Evolutionary conservation across 495 filamentous ascomycete genomes (phyloP).

Genomic region (Hyphodiscus hymeniophilus): DNA sequence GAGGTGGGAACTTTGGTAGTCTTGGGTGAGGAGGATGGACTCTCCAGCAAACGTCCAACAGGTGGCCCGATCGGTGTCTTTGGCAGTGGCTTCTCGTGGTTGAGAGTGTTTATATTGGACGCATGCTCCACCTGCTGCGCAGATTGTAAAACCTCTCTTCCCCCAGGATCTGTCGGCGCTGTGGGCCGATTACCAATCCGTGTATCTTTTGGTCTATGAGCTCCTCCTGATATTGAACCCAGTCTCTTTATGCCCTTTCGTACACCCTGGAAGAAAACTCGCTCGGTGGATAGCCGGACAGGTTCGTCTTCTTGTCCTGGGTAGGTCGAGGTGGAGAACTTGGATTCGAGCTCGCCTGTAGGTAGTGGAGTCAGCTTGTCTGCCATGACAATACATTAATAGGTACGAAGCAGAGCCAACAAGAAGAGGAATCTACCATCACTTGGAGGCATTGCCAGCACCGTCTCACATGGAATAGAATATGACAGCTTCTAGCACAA

Average conservation of each 20-base stretch:
- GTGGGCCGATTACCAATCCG: slow-evolving; percentile 7
- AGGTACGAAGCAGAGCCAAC: not conserved
- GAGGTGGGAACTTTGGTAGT: slow-evolving; percentile 13
- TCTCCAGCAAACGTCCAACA: slow-evolving; percentile 7
- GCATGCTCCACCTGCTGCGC: slow-evolving; percentile 31
- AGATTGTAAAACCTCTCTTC: not conserved
- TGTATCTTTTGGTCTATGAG: slow-evolving; percentile 20
- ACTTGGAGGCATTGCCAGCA: slow-evolving; percentile 7
- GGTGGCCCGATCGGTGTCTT: slow-evolving; percentile 25
- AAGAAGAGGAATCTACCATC: slow-evolving; percentile 1
- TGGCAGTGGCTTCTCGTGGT: slow-evolving; percentile 43
- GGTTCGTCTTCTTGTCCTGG: slow-evolving; percentile 31
- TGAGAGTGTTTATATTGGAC: slow-evolving; percentile 38
- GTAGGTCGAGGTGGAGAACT: slow-evolving; percentile 19
- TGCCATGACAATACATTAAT: slow-evolving; percentile 15
- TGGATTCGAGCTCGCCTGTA: slow-evolving; percentile 18
- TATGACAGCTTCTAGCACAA: slow-evolving; percentile 36
- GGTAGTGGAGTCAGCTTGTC: slow-evolving; percentile 19
- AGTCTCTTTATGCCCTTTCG: slow-evolving; percentile 42
- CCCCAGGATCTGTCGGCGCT: not conserved
- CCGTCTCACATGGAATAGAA: slow-evolving; percentile 17
- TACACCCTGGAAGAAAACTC: slow-evolving; percentile 38
- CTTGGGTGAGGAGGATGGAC: slow-evolving; percentile 9
- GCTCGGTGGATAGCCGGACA: slow-evolving; percentile 28
- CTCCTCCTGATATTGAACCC: slow-evolving; percentile 22